Conservation (phyloP, 2,329 filamentous ascomycete genomes). For the Pseudogymnoascus sp. region DNA sequence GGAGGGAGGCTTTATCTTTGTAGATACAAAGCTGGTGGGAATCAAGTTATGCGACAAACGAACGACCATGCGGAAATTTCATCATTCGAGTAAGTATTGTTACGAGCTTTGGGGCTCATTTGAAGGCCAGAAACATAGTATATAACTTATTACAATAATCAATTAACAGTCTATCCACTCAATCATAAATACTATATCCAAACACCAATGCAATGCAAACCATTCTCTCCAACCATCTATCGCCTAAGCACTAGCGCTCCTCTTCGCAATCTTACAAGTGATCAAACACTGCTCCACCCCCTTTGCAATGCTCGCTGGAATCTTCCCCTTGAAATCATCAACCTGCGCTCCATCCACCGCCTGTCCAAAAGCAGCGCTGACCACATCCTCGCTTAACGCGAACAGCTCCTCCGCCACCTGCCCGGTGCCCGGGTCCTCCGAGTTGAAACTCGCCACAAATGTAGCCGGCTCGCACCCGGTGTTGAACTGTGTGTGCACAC, state of each 20-base stretch:
- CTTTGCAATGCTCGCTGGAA: slow-evolving; percentile 43
- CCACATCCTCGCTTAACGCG: slow-evolving; percentile 37
- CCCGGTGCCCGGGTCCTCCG: slow-evolving; percentile 46
- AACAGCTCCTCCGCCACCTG: slow-evolving; percentile 45
- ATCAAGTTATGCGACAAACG: not conserved
- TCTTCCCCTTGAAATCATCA: slow-evolving; percentile 35
- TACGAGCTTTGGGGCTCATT: not conserved
- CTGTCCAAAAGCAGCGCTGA: slow-evolving; percentile 41
- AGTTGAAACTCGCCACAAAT: slow-evolving; percentile 43
- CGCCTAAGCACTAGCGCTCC: not conserved
- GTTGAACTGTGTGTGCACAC: slow-evolving; percentile 50
- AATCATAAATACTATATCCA: not conserved
- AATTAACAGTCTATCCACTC: not conserved
- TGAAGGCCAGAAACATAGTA: not conserved
- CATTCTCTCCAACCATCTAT: not conserved
- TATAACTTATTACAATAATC: not conserved
- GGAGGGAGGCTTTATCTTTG: not conserved
- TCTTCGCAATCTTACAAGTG: slow-evolving; percentile 39
- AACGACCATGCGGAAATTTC: not conserved
- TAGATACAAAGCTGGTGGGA: not conserved
- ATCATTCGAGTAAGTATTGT: not conserved
- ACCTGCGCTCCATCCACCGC: slow-evolving; percentile 41
- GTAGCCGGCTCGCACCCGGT: slow-evolving; percentile 43
- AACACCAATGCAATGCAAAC: not conserved
- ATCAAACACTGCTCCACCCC: slow-evolving; percentile 47